Base-by-base conservation (phyloP, 2,329 filamentous ascomycete genomes). In the Fusarium guadeloupense region DNA sequence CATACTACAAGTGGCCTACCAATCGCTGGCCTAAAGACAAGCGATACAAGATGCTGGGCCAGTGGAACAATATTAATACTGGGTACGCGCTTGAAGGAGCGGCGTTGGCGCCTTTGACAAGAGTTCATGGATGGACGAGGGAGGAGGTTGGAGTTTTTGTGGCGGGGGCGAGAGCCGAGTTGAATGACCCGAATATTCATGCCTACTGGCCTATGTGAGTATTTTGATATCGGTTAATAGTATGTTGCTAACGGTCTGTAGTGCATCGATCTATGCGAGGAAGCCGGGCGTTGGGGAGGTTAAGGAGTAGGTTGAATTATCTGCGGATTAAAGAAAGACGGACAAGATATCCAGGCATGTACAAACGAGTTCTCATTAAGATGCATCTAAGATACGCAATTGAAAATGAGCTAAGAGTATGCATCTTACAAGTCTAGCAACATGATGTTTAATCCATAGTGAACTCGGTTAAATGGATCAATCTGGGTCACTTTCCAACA, bases 141-240 rank as follows among this genome's bases (percentile, higher is more conserved):
- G 57, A 58, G 1, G 53, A 61, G 38, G 48, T 58, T 7, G 26
- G 16, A 5, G 21, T 58, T 8, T 53, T 61, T n/a, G 17, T 49
- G 7, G 40, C 23, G 13, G 38, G 47, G 3, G 43, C 46, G 13
- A 44, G 53, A 28, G 40, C 34, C 4, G 48, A 61, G 12, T 28
- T 57, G 34, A 50, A 47, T 9, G 35, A 58, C 21, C 30, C 38
- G 4, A 21, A 28, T 2, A 38, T 61, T 9, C 57, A 61, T 26
- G 53, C 53, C 2, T 58, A 61, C 23, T 58, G 54, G 50, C 47
- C 53, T 0, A 57, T 61, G 57, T 61, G 14, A 19, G 50, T 2
- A 6, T 5, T 16, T 14, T 9, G 2, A 1, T 14, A 7, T 2
- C 13, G 5, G 6, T 6, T 23, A 10, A n/a, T 13, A 8, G 9